These are phyloP conservation scores for Carex littledalei DNA, from an alignment of 176 grass and related monocot genomes.

Conservation along the genomic window DNA sequence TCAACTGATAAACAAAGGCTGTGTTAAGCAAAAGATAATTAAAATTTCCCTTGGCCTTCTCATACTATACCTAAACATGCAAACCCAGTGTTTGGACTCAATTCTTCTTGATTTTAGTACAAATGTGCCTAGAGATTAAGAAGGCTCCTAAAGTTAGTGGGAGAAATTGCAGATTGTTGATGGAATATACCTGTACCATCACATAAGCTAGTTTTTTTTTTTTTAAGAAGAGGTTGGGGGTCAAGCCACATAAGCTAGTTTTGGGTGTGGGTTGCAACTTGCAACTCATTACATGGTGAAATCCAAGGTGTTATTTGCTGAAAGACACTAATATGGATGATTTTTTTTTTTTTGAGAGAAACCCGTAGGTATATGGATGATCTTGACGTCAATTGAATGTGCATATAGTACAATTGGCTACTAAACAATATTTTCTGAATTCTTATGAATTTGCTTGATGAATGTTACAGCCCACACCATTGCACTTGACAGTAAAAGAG, in stretches of 20 bases:
- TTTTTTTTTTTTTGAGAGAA: no score
- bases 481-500: constrained; percentile 82
- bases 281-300: not conserved
- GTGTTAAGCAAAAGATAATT: not conserved
- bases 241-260: not conserved
- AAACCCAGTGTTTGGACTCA: not conserved
- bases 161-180: not conserved
- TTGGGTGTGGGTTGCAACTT: not conserved
- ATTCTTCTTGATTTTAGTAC: not conserved
- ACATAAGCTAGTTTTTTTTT: not conserved
- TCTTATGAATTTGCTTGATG: not conserved
- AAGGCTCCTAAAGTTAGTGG: not conserved
- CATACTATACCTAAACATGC: not conserved
- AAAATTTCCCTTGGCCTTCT: not conserved
- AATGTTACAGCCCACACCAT: constrained; percentile 66
- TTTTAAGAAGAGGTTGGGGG: no score
- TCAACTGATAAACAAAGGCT: not conserved
- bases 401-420: not conserved
- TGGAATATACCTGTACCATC: not conserved
- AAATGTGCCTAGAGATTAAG: not conserved
- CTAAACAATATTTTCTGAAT: not conserved
- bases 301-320: not conserved
- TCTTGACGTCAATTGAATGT: not conserved
- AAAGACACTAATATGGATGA: not conserved
- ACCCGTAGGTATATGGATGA: no score